These are phyloP conservation scores for Lomentospora prolificans DNA, from an alignment of 2,329 filamentous ascomycete genomes.

Conservation along the genomic window DNA sequence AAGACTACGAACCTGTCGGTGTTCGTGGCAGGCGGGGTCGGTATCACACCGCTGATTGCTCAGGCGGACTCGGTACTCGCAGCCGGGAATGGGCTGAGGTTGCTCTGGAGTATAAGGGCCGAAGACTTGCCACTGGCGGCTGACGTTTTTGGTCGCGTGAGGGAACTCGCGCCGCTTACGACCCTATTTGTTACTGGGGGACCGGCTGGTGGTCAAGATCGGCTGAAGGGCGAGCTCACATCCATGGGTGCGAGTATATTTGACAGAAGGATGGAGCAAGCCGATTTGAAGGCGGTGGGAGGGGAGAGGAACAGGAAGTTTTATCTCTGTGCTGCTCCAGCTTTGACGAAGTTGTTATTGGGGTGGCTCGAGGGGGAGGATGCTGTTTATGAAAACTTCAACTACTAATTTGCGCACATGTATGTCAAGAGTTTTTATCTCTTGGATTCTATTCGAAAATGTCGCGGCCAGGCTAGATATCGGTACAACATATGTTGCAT, in stretches of 20 bases:
- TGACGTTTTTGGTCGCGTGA: slow-evolving; percentile 45
- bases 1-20: slow-evolving; percentile 22
- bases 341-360: slow-evolving; percentile 29
- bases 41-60: slow-evolving; percentile 72
- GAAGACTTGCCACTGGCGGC: slow-evolving; percentile 54
- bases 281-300: slow-evolving; percentile 31
- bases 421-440: neutral
- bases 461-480: no score
- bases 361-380: slow-evolving; percentile 45
- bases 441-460: no score
- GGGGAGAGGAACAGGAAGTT: slow-evolving; percentile 38
- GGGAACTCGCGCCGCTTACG: slow-evolving; percentile 40
- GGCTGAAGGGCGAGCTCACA: slow-evolving; percentile 19
- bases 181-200: slow-evolving; percentile 56
- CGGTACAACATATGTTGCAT: no score
- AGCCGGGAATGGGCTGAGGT: slow-evolving; percentile 28
- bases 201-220: slow-evolving; percentile 22
- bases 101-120: slow-evolving; percentile 59
- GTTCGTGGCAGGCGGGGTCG: slow-evolving; percentile 72
- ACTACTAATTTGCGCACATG: slow-evolving; percentile 31
- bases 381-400: slow-evolving; percentile 50
- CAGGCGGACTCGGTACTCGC: slow-evolving; percentile 44
- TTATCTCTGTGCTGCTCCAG: slow-evolving; percentile 37
- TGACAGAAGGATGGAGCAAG: slow-evolving; percentile 26
- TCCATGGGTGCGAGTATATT: slow-evolving; percentile 24